These are phyloP conservation scores for Boletus coccyginus DNA, from an alignment of 768 basidiomycete species.

Conservation along the genomic window DNA sequence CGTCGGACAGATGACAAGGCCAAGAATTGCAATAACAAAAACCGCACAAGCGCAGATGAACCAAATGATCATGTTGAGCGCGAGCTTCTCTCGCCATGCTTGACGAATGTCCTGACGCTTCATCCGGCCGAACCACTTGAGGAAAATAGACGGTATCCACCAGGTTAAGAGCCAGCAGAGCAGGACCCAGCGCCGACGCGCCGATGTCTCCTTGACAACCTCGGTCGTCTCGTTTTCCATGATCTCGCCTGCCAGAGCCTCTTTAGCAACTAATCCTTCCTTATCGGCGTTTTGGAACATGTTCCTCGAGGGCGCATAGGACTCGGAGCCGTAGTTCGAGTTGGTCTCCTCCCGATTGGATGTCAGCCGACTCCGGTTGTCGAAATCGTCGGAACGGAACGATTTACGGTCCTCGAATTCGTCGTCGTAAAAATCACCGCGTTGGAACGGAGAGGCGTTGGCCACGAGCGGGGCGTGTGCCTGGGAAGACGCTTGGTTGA, in stretches of 20 bases:
- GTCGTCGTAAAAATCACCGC: conserved; percentile 72
- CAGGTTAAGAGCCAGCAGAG: conserved; percentile 89
- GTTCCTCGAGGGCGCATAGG: too few relatives aligned
- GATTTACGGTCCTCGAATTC: conserved; percentile 77
- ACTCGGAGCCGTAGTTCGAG: too few relatives aligned
- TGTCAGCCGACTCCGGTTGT: conserved; percentile 48
- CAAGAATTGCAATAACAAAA: conserved; percentile 90
- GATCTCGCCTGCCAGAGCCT: conserved; percentile 30
- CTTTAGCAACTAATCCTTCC: too few relatives aligned
- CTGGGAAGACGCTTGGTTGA: conserved; percentile 49
- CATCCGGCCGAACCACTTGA: conserved; percentile 82
- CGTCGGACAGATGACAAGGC: conserved; percentile 88
- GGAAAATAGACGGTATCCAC: conserved; percentile 77
- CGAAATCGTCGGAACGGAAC: conserved; percentile 73
- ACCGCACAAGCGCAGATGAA: conserved; percentile 83
- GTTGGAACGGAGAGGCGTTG: conserved; percentile 80
- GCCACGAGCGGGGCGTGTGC: conserved; percentile 81
- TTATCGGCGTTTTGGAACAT: too few relatives aligned
- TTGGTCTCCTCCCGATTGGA: too few relatives aligned
- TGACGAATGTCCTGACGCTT: conserved; percentile 91
- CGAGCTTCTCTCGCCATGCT: conserved; percentile 97
- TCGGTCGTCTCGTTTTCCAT: conserved; percentile 88
- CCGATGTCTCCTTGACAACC: conserved; percentile 77
- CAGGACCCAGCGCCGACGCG: conserved; percentile 82
- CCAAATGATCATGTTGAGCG: conserved; percentile 96